Conservation (phyloP, 2,329 filamentous ascomycete species). For the Dryadomyces sulphureus region DNA sequence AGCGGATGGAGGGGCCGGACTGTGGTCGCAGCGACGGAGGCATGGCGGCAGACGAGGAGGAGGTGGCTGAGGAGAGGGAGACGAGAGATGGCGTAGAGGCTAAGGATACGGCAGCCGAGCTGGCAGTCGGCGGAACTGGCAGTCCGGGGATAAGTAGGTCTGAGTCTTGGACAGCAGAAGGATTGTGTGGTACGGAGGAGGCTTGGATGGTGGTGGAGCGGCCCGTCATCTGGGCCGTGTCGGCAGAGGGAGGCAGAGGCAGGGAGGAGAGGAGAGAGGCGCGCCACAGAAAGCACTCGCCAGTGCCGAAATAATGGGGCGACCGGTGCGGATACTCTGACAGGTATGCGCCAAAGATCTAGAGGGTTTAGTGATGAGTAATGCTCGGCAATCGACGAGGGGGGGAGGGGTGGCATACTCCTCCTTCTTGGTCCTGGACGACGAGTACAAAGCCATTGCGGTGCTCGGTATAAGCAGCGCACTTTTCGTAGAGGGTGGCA, state of each 20-base stretch:
- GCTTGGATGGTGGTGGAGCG: constrained; percentile 27
- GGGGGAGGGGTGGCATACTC: constrained; percentile 32
- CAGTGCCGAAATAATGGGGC: constrained; percentile 83
- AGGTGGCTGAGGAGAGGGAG: not conserved
- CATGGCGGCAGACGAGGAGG: constrained; percentile 5
- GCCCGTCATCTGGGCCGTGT: constrained; percentile 28
- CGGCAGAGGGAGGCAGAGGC: constrained; percentile 52
- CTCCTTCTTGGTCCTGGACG: constrained; percentile 60
- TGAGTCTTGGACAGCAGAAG: not conserved
- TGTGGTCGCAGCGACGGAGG: constrained; percentile 21
- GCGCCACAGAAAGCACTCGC: constrained; percentile 89
- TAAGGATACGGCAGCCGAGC: not conserved
- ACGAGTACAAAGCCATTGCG: constrained; percentile 85
- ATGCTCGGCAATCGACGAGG: not conserved
- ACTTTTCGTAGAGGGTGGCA: constrained; percentile 71
- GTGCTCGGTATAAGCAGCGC: constrained; percentile 47
- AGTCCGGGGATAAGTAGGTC: constrained; percentile 9
- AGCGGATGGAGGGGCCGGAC: constrained; percentile 65
- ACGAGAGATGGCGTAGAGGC: not conserved
- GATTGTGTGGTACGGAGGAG: constrained; percentile 6
- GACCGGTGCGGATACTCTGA: constrained; percentile 73
- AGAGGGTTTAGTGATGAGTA: too few relatives aligned
- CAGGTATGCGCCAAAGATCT: constrained; percentile 86
- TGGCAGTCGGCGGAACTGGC: constrained; percentile 6
- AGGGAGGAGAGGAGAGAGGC: constrained; percentile 52